A percentile compares a stretch with the other conserved stretches of the same genome.
These are phyloP conservation scores for Tagetes erecta DNA, from an alignment of 129 eudicot species.

Conservation along the genomic window DNA sequence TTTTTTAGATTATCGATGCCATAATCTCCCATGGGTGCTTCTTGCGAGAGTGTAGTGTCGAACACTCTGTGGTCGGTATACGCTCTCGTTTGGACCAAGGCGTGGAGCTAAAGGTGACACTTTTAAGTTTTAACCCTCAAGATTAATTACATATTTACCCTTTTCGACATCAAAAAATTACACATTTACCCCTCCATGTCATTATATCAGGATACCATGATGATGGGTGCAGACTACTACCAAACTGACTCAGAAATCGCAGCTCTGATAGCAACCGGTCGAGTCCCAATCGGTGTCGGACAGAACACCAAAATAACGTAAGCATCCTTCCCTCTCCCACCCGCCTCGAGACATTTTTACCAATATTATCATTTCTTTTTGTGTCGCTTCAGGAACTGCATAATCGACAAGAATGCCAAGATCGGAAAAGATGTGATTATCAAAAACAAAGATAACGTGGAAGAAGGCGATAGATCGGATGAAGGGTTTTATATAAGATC, in stretches of 20 bases:
- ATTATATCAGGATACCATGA: conserved; percentile 72
- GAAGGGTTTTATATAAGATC: conserved; percentile 74
- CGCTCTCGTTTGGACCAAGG: conserved; percentile 85
- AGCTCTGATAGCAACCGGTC: conserved; percentile 64
- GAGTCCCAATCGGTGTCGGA: conserved; percentile 87
- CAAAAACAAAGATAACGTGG: conserved; percentile 72
- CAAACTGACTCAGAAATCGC: conserved; percentile 88
- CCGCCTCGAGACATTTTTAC: neutral
- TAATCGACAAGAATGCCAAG: conserved; percentile 88
- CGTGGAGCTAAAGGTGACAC: conserved; percentile 60
- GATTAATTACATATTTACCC: neutral
- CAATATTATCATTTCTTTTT: neutral
- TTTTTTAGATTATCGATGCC: conserved; percentile 70
- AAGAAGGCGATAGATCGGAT: conserved; percentile 67
- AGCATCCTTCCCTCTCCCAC: conserved; percentile 8
- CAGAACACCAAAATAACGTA: conserved; percentile 73
- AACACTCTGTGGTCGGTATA: conserved; percentile 79
- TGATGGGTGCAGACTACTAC: conserved; percentile 96
- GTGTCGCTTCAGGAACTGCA: conserved; percentile 64
- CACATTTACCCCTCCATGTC: neutral
- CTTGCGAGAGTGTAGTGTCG: conserved; percentile 64
- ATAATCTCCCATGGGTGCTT: conserved; percentile 93
- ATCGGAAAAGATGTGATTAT: conserved; percentile 79
- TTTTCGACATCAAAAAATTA: neutral
- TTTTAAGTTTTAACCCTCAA: neutral